Base-by-base conservation (phyloP, 2,329 filamentous ascomycete genomes). In the Coniosporium tulheliwenetii region DNA sequence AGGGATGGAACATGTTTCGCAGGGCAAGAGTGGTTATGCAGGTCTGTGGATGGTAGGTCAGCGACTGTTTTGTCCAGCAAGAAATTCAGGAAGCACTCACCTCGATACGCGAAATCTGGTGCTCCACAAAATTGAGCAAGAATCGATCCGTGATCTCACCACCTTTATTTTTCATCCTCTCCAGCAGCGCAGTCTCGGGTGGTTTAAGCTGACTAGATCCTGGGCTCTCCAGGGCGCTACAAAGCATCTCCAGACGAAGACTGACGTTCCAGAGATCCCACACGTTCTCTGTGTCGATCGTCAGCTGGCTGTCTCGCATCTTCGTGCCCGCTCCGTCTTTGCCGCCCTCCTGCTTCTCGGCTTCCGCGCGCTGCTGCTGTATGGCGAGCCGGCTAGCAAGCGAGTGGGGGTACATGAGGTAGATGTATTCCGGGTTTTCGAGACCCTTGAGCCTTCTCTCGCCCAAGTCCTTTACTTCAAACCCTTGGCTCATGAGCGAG, bases 61-160 rank as follows among this genome's bases (percentile, higher is more conserved):
- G 13, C 32, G 14, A 42, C 19, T 26, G 19, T 26, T 26, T 7
- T 7, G 19, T 7, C 19, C 19, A 26, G 19, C 19, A 26, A 4
- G 19, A 7, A 7, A 26, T 26, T 26, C 7, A 26, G 10, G 10
- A 39, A 38, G 40, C 30, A 63, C 79, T 62, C 68, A 93, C 86
- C 77, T 98, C 91, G 57, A 98, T 93, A 53, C 91, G 77, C 57
- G 83, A 87, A 50, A 98, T 82, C 70, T 95, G 86, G 57, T 96
- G 87, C 57, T 93, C 87, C 59, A 96, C 73, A 53, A 98, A 85
- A 53, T 85, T 86, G 42, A 93, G 64, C 60, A 96, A 66, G 60
- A 93, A 89, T 40, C 76, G 71, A 66, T 96, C 91, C 26, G 87
- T 85, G 41, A 95, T 75, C 56, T 95, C 86, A 9, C 85, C 85